These are phyloP conservation scores for Kappamyces sp. DNA, from an alignment of 192 early-diverging fungal genomes.

Conservation along the genomic window DNA sequence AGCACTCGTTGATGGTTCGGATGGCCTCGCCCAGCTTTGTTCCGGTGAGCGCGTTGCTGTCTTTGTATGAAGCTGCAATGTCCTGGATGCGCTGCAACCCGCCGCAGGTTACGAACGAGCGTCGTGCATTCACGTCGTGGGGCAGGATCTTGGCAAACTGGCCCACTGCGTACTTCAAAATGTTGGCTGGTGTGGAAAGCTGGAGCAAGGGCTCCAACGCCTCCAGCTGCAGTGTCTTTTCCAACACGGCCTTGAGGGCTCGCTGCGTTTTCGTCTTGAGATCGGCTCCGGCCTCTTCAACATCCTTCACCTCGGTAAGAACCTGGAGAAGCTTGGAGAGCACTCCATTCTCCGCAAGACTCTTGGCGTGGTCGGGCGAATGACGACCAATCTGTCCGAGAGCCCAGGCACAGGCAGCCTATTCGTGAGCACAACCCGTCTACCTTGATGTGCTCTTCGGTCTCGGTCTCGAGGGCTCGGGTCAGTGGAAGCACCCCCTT, in stretches of 20 bases:
- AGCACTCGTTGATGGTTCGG: conserved; percentile 51
- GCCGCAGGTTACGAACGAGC: conserved; percentile 48
- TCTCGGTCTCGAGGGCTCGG: conserved; percentile 41
- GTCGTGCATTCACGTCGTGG: conserved; percentile 47
- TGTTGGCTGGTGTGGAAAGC: conserved; percentile 40
- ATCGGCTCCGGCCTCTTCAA: conserved; percentile 36
- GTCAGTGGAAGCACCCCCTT: conserved; percentile 46
- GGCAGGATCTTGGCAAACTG: conserved; percentile 57
- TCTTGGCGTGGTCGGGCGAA: conserved; percentile 55
- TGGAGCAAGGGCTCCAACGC: conserved; percentile 49
- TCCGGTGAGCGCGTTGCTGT: conserved; percentile 27
- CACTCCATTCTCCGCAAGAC: conserved; percentile 45
- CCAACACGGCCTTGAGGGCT: conserved; percentile 46
- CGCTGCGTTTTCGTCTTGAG: conserved; percentile 50
- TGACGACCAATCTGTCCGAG: conserved; percentile 56
- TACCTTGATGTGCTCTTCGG: conserved; percentile 51
- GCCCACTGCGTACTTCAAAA: conserved; percentile 53
- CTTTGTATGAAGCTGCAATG: conserved; percentile 38
- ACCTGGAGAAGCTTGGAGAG: conserved; percentile 48
- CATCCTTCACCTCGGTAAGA: conserved; percentile 27
- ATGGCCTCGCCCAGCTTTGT: conserved; percentile 55
- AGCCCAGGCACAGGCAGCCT: conserved; percentile 53
- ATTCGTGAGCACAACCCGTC: background rate
- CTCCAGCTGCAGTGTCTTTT: conserved; percentile 47
- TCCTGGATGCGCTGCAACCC: conserved; percentile 48